Conservation (phyloP, 2,329 filamentous ascomycete genomes). For the Albifimbria verrucaria region DNA sequence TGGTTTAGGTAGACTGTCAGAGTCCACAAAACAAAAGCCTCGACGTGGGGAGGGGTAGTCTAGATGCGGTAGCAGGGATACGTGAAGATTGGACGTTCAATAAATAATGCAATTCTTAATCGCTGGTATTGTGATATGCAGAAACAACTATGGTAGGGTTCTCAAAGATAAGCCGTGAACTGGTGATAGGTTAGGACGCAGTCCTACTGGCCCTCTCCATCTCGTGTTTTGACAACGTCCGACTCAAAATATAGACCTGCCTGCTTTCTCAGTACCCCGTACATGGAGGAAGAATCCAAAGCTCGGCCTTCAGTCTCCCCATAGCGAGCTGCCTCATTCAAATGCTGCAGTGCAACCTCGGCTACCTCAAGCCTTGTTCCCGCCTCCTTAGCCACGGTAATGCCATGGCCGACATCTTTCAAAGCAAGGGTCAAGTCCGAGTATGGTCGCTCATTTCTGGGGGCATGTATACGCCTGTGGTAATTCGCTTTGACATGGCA, state of each 20-base stretch:
- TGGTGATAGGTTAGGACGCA: not conserved
- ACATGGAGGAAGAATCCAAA: slow-evolving; percentile 49
- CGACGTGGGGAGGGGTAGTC: too few species aligned
- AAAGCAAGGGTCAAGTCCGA: slow-evolving; percentile 47
- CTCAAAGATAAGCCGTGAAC: not conserved
- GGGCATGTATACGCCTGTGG: slow-evolving; percentile 35
- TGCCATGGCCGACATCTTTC: slow-evolving; percentile 49
- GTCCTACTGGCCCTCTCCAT: slow-evolving; percentile 9
- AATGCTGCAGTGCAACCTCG: slow-evolving; percentile 38
- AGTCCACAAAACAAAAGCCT: not conserved
- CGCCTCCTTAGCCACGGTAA: slow-evolving; percentile 35
- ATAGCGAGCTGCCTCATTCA: slow-evolving; percentile 38
- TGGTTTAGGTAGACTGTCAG: not conserved
- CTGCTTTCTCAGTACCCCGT: slow-evolving; percentile 40
- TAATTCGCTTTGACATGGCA: slow-evolving; percentile 34
- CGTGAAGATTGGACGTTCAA: too few species aligned
- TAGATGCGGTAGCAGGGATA: too few species aligned
- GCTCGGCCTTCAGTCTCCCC: slow-evolving; percentile 28
- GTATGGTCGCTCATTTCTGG: slow-evolving; percentile 33
- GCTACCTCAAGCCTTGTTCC: slow-evolving; percentile 38
- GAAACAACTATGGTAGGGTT: not conserved
- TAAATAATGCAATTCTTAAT: too few species aligned
- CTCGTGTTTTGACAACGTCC: slow-evolving; percentile 27
- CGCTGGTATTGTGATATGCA: too few species aligned
- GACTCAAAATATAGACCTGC: slow-evolving; percentile 43